Evolutionary conservation across 768 basidiomycete genomes (phyloP).

Genomic region (Tephrocybe sp.): DNA sequence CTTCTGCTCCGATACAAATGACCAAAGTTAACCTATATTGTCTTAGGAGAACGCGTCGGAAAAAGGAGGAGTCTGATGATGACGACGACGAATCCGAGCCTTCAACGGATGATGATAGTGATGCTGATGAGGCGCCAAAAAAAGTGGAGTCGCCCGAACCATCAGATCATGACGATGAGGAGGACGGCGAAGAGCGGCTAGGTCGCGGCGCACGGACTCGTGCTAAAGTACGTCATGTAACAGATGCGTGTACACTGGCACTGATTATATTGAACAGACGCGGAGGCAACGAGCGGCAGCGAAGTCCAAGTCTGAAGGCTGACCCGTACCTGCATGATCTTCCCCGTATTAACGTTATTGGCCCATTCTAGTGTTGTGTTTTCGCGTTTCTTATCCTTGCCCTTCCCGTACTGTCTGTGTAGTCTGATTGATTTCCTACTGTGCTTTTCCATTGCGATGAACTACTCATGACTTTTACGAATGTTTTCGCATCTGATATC

Average conservation of each 20-base stretch:
- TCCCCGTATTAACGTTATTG: slow-evolving; percentile 1
- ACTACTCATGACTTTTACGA: too few species aligned
- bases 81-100: slow-evolving; percentile 14
- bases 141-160: slow-evolving; percentile 17
- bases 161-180: slow-evolving; percentile 18
- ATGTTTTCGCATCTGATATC: too few species aligned
- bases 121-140: slow-evolving; percentile 33
- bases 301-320: slow-evolving; percentile 11
- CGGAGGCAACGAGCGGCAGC: slow-evolving; percentile 15
- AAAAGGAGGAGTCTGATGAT: slow-evolving; percentile 38
- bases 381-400: neutral
- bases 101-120: slow-evolving; percentile 31
- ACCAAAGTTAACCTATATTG: slow-evolving; percentile 2
- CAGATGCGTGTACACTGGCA: neutral
- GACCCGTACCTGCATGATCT: neutral
- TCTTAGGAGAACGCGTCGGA: slow-evolving; percentile 34
- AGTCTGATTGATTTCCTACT: too few species aligned
- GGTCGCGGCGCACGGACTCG: slow-evolving; percentile 26
- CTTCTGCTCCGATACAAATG: slow-evolving; percentile 4
- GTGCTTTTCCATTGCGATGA: too few species aligned
- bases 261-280: slow-evolving; percentile 8
- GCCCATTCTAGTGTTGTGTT: neutral
- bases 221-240: slow-evolving; percentile 15
- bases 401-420: too few species aligned
- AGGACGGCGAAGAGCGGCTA: slow-evolving; percentile 26